Percentiles rank a stretch among this genome's conserved stretches.
Evolutionary conservation across 2,329 filamentous ascomycete species (phyloP).

Genomic region (Xylariaceae sp.): DNA sequence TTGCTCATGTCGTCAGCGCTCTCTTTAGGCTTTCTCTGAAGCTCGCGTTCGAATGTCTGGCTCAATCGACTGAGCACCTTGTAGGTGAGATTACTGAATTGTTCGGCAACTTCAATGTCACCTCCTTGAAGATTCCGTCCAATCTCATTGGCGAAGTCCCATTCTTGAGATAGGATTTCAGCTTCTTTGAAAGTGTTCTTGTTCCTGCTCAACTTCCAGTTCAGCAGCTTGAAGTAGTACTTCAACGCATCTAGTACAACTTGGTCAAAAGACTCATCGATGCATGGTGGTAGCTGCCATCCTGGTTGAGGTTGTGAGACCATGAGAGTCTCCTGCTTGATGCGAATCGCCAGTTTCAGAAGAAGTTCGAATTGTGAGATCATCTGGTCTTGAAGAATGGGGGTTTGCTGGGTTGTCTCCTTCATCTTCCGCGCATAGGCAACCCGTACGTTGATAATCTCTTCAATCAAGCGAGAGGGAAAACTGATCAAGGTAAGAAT

Average conservation of each 20-base stretch:
- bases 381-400: slow-evolving; percentile 97
- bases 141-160: slow-evolving; percentile 95
- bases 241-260: slow-evolving; percentile 92
- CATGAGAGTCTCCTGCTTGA: slow-evolving; percentile 85
- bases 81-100: slow-evolving; percentile 92
- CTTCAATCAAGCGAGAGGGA: slow-evolving; percentile 91
- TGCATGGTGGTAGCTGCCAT: slow-evolving; percentile 94
- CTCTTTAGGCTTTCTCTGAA: slow-evolving; percentile 84
- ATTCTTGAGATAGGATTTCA: slow-evolving; percentile 95
- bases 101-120: slow-evolving; percentile 95
- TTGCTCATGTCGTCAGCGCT: slow-evolving; percentile 90
- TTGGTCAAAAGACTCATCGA: slow-evolving; percentile 94
- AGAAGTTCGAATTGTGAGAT: slow-evolving; percentile 95
- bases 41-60: slow-evolving; percentile 88
- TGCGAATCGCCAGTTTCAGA: slow-evolving; percentile 87
- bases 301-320: slow-evolving; percentile 88
- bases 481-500: slow-evolving; percentile 96
- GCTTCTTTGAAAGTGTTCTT: slow-evolving; percentile 99
- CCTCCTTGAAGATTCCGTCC: slow-evolving; percentile 90
- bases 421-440: slow-evolving; percentile 95
- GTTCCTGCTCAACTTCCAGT: slow-evolving; percentile 96
- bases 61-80: slow-evolving; percentile 90
- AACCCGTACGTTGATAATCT: slow-evolving; percentile 91
- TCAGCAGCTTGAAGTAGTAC: slow-evolving; percentile 98
- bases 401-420: slow-evolving; percentile 88